A percentile compares a stretch with the other conserved stretches of the same genome.
Conservation (phyloP, 176 grass and related monocot species). For the Zoysia pacifica region DNA sequence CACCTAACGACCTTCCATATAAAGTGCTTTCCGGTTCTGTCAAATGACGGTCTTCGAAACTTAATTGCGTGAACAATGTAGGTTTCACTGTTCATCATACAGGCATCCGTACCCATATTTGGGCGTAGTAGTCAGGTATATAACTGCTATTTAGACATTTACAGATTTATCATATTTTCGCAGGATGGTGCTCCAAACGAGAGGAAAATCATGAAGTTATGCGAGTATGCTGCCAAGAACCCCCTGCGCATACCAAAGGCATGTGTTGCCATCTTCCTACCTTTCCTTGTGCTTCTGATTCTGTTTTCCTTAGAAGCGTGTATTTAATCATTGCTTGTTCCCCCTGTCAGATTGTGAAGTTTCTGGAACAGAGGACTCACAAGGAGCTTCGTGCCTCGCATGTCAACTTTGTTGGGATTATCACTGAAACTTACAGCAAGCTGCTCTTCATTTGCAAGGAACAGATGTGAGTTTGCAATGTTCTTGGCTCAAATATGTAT, state of each 20-base stretch:
- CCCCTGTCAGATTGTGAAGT: constrained; percentile 76
- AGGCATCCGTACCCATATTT: not conserved
- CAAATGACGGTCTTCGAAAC: not conserved
- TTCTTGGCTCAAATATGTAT: not conserved
- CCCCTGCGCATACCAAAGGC: constrained; percentile 91
- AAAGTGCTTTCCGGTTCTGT: constrained; percentile 9
- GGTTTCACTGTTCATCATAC: not conserved
- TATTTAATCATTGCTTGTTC: constrained; percentile 22
- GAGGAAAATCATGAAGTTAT: constrained; percentile 95
- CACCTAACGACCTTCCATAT: not conserved
- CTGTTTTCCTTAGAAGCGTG: not conserved
- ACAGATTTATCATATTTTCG: not conserved
- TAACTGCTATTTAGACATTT: not conserved
- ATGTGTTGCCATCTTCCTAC: constrained; percentile 38
- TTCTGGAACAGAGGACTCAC: constrained; percentile 84
- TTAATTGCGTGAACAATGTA: constrained; percentile 12
- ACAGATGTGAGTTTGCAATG: constrained; percentile 77
- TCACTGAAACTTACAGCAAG: constrained; percentile 92
- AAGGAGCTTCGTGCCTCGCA: constrained; percentile 80
- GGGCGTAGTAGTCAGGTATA: not conserved
- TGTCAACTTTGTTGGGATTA: constrained; percentile 83
- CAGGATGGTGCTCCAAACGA: constrained; percentile 84
- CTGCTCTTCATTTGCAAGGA: constrained; percentile 92
- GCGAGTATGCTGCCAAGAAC: constrained; percentile 98
- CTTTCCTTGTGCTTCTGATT: not conserved